These are phyloP conservation scores for Gryganskiella cystojenkinii DNA, from an alignment of 192 early-diverging fungal species.

Conservation along the genomic window DNA sequence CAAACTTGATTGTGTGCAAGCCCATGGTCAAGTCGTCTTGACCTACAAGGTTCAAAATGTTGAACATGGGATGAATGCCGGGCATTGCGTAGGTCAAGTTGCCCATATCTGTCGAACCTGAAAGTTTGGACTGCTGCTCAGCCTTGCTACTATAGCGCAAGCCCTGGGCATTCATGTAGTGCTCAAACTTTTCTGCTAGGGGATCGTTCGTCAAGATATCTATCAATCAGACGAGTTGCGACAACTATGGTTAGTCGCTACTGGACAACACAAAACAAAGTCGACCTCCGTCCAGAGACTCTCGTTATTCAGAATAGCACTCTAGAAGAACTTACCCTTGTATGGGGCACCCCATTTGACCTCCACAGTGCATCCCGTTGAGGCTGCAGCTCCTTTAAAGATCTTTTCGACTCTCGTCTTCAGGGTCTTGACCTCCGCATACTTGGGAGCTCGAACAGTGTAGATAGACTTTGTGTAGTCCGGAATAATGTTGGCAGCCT, in stretches of 20 bases:
- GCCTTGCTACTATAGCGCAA: constrained; percentile 36
- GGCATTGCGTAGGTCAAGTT: constrained; percentile 78
- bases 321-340: constrained; percentile 53
- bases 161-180: constrained; percentile 60
- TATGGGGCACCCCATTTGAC: constrained; percentile 63
- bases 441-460: constrained; percentile 68
- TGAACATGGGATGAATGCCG: constrained; percentile 56
- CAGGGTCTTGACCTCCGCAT: constrained; percentile 61
- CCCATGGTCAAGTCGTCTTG: constrained; percentile 58
- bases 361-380: constrained; percentile 76
- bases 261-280: neutral
- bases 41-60: constrained; percentile 41
- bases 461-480: constrained; percentile 70
- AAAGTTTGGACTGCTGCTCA: constrained; percentile 45
- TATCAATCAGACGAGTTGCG: neutral
- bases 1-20: constrained; percentile 75
- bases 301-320: neutral
- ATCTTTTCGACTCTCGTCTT: constrained; percentile 64
- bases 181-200: constrained; percentile 61
- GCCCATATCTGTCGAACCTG: constrained; percentile 79
- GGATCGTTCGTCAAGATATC: constrained; percentile 72
- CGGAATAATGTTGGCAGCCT: constrained; percentile 71
- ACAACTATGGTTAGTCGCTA: no score
- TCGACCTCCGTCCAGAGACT: neutral
- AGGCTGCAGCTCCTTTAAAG: constrained; percentile 72